Evolutionary conservation across 2,329 filamentous ascomycete species (phyloP), one percentile per base, ranked within the genome.

Genomic region (Didymella pinodella): DNA sequence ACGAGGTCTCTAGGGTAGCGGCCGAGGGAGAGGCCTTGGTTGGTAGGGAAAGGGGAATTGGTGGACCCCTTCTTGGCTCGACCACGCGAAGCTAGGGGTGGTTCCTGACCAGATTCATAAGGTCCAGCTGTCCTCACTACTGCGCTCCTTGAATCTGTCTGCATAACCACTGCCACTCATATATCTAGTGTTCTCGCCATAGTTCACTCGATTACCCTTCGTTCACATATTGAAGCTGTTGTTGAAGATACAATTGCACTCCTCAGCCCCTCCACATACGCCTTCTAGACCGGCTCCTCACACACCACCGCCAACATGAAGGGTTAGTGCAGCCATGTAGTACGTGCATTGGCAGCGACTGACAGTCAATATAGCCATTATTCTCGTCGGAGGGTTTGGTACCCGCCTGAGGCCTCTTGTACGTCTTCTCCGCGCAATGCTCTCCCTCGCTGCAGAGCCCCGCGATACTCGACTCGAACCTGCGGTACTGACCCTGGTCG

Each of bases 301-400:
- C 51, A 65, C 59, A 62, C 40, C 57, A 69, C 70, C 66, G 61
- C 70, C 67, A 76, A 64, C 54, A 79, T 79, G 77, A 79, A 79
- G 66, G 77, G 77, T 78, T 40, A 31, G 70, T 54, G 41, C 28
- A 16, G 2, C 20, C 22, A 26, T n/a, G 10, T 4, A 10, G 2
- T 28, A 16, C 14, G 20, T 7, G 14, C 22, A 26, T 45, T 38
- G 41, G 44, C 48, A 16, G 54, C 55, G 32, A 40, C 55, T 63
- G 47, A 72, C 64, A 54, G 16, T 3, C 28, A 16, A 12, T 57
- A 26, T 57, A 97, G 93, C 93, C 83, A 90, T 97, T 78, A 97
- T 97, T 90, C 93, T 98, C 78, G 95, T 98, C 81, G 95, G 95
- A 83, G 95, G 94, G 80, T 99, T 97, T 81, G 94, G 94, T 83